Conservation (phyloP, 495 filamentous ascomycete genomes). For the Penicillium odoratum region DNA sequence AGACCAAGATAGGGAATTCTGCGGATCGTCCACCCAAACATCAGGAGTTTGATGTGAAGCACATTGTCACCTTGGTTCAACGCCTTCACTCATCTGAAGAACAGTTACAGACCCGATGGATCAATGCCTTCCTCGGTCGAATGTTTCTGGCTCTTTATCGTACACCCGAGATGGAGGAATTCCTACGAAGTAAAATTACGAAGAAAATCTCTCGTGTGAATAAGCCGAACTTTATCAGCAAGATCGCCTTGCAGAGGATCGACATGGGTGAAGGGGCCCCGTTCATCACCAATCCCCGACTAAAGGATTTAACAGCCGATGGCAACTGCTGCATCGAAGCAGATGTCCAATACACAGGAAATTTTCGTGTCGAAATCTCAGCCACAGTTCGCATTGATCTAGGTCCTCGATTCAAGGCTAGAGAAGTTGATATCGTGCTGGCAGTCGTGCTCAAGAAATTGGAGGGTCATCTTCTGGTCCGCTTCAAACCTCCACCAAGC, state of each 20-base stretch:
- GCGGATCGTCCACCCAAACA: constrained; percentile 64
- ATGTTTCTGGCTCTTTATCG: constrained; percentile 86
- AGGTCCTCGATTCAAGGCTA: constrained; percentile 80
- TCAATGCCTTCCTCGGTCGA: constrained; percentile 87
- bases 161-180: constrained; percentile 75
- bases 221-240: constrained; percentile 84
- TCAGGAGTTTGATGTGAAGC: constrained; percentile 75
- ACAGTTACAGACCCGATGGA: constrained; percentile 87
- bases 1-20: constrained; percentile 62
- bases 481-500: constrained; percentile 92
- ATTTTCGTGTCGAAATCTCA: constrained; percentile 83
- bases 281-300: constrained; percentile 80
- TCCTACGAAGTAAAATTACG: constrained; percentile 79
- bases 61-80: constrained; percentile 85
- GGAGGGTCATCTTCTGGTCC: constrained; percentile 79
- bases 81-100: constrained; percentile 89
- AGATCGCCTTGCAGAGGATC: constrained; percentile 75
- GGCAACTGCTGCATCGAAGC: constrained; percentile 84
- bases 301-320: constrained; percentile 88
- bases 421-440: constrained; percentile 86
- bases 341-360: constrained; percentile 84
- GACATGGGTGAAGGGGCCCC: constrained; percentile 86
- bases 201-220: constrained; percentile 96
- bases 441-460: constrained; percentile 83
- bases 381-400: constrained; percentile 89